Conservation (phyloP, 257 asterid species). For the Scutellaria galericulata region DNA sequence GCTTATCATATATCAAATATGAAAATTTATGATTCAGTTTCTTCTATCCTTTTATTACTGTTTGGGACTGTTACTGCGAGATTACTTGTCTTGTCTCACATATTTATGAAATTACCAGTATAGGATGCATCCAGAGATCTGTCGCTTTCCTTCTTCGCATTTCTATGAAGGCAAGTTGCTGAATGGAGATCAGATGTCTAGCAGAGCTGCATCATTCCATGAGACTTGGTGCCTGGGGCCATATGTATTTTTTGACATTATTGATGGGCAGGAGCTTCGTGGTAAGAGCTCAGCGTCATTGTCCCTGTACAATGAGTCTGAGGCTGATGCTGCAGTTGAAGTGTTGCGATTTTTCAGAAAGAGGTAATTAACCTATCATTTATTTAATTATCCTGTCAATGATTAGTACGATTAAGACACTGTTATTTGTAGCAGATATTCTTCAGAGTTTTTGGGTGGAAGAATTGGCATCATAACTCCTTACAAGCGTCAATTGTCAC, state of each 20-base stretch:
- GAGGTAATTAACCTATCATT: constrained; percentile 56
- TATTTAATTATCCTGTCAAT: constrained; percentile 28
- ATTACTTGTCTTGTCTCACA: constrained; percentile 20
- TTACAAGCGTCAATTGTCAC: constrained; percentile 80
- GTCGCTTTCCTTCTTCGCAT: constrained; percentile 87
- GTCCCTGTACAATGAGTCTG: constrained; percentile 82
- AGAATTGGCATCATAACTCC: constrained; percentile 94
- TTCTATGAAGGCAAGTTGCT: constrained; percentile 93
- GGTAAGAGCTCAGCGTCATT: constrained; percentile 72
- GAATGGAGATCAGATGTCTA: constrained; percentile 70
- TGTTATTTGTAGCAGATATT: constrained; percentile 60
- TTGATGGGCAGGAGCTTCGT: constrained; percentile 88
- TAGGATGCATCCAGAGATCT: constrained; percentile 99
- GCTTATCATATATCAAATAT: constrained; percentile 12
- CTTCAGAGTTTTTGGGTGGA: constrained; percentile 76
- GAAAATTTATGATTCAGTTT: constrained; percentile 21
- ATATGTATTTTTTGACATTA: constrained; percentile 81
- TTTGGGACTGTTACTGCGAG: constrained; percentile 23
- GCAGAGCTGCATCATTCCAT: constrained; percentile 80
- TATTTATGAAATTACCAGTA: constrained; percentile 65
- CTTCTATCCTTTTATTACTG: constrained; percentile 10
- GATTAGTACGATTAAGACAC: constrained; percentile 29
- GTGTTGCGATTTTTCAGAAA: constrained; percentile 64
- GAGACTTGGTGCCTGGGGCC: constrained; percentile 85
- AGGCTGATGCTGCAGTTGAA: constrained; percentile 96